Percentiles rank a stretch among this genome's conserved stretches.
These are phyloP conservation scores for Cyclocybe cylindracea DNA, from an alignment of 768 basidiomycete genomes.

Conservation along the genomic window DNA sequence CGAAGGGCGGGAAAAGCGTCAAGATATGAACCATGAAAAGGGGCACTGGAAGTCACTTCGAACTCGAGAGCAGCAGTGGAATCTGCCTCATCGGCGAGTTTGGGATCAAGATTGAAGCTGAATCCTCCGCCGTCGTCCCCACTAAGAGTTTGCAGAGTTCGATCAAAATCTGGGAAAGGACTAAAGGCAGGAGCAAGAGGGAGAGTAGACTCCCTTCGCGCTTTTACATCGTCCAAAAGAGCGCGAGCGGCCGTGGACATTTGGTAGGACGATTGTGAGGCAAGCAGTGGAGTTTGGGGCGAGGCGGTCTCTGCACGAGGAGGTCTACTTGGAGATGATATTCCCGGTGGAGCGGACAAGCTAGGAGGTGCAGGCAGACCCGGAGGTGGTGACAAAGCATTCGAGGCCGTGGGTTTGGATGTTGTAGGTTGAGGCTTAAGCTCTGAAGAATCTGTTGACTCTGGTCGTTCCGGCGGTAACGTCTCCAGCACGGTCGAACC, in stretches of 20 bases:
- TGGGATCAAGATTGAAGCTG: conserved; percentile 86
- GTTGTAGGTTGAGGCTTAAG: conserved; percentile 43
- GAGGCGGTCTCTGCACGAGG: conserved; percentile 50
- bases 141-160: conserved; percentile 73
- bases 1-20: conserved; percentile 72
- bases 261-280: conserved; percentile 73
- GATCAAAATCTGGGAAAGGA: conserved; percentile 89
- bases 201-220: conserved; percentile 62
- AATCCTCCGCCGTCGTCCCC: conserved; percentile 70
- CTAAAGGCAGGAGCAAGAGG: conserved; percentile 43
- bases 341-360: conserved; percentile 61
- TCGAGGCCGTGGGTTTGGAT: conserved; percentile 39
- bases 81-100: conserved; percentile 55
- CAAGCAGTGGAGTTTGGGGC: conserved; percentile 49
- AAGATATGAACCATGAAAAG: conserved; percentile 65
- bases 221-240: conserved; percentile 80
- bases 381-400: conserved; percentile 57
- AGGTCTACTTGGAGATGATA: conserved; percentile 54
- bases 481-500: conserved; percentile 48
- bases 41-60: conserved; percentile 51
- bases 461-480: conserved; percentile 39
- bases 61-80: conserved; percentile 48
- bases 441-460: conserved; percentile 28
- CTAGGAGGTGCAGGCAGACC: conserved; percentile 60
- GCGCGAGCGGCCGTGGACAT: conserved; percentile 86